Conservation (phyloP, 331 rosid species). For the Malus hybrid region DNA sequence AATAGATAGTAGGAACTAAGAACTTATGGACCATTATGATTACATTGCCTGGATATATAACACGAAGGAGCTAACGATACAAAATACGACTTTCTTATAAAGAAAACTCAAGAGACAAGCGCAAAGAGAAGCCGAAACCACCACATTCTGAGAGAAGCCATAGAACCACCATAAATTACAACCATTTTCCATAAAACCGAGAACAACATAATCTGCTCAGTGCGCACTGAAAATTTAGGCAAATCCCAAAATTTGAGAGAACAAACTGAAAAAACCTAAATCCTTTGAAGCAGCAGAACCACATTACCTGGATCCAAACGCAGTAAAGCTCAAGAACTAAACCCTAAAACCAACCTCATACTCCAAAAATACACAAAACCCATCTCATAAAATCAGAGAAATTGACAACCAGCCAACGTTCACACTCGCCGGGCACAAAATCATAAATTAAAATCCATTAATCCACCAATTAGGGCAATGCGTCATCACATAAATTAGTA, state of each 20-base stretch:
- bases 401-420: conserved; percentile 4
- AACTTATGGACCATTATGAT: neutral
- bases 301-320: conserved; percentile 20
- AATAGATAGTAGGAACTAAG: neutral
- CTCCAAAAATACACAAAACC: conserved; percentile 9
- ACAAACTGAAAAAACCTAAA: neutral
- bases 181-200: neutral
- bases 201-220: neutral
- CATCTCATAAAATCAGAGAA: neutral
- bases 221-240: neutral
- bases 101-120: neutral
- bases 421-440: neutral
- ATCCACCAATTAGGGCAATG: conserved; percentile 9
- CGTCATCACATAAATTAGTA: conserved; percentile 8
- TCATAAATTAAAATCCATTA: neutral
- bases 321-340: conserved; percentile 28
- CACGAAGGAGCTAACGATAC: neutral
- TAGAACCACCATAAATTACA: neutral
- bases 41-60: neutral
- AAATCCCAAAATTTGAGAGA: neutral
- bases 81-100: neutral
- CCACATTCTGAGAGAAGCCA: neutral
- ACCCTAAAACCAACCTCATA: conserved; percentile 39
- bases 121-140: neutral
- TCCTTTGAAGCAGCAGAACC: neutral